These are phyloP conservation scores for Coriolopsis trogii DNA, from an alignment of 1,284 basidiomycete genomes.

Conservation along the genomic window DNA sequence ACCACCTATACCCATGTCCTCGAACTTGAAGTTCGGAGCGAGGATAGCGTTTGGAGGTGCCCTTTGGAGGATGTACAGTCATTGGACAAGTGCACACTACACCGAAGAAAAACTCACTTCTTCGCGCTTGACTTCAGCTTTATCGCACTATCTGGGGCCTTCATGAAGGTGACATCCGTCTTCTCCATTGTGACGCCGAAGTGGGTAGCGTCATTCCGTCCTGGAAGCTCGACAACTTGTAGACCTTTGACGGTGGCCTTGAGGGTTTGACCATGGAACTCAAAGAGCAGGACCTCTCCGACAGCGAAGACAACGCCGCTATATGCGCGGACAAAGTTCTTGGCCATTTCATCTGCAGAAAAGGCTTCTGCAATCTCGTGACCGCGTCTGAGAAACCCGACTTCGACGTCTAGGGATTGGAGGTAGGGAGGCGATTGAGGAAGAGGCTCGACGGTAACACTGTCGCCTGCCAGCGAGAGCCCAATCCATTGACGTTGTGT, in stretches of 20 bases:
- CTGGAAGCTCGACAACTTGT: conserved; percentile 68
- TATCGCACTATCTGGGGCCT: conserved; percentile 80
- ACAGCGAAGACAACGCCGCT: conserved; percentile 70
- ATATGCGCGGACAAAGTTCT: conserved; percentile 72
- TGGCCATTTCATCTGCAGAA: conserved; percentile 84
- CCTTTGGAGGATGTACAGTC: conserved; percentile 40
- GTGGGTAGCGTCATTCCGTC: conserved; percentile 47
- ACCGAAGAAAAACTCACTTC: conserved; percentile 55
- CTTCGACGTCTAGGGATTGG: conserved; percentile 77
- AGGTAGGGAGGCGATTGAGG: conserved; percentile 72
- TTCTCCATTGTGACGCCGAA: conserved; percentile 88
- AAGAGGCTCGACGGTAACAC: conserved; percentile 71
- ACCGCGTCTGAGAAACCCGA: conserved; percentile 71
- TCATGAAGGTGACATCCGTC: conserved; percentile 90
- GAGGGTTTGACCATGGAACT: conserved; percentile 89
- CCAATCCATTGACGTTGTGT: conserved; percentile 86
- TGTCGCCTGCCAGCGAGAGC: conserved; percentile 78
- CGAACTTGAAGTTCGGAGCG: conserved; percentile 98
- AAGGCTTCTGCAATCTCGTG: conserved; percentile 73
- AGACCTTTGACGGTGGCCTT: conserved; percentile 75
- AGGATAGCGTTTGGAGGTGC: conserved; percentile 94
- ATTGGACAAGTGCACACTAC: not conserved
- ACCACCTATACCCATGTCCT: conserved; percentile 99
- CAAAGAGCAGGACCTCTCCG: conserved; percentile 83
- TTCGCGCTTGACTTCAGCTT: conserved; percentile 94